Percentiles rank a stretch among this genome's conserved stretches.
These are phyloP conservation scores for Coniochaeta sp. DNA, from an alignment of 2,329 filamentous ascomycete genomes.

Conservation along the genomic window DNA sequence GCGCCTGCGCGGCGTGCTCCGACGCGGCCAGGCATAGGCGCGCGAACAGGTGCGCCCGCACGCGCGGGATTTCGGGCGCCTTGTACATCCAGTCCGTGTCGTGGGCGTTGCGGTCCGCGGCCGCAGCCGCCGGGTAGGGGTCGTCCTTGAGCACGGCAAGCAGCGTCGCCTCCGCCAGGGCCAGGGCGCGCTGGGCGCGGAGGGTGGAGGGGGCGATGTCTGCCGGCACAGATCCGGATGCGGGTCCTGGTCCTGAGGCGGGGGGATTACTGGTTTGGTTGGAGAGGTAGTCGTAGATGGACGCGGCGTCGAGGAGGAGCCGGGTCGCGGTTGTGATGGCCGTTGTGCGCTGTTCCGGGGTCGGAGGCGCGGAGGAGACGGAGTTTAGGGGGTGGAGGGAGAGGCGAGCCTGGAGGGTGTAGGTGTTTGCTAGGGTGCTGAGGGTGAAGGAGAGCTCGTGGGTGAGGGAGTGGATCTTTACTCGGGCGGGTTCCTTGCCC, in stretches of 20 bases:
- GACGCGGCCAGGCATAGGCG: constrained; percentile 80
- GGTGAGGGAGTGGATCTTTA: constrained; percentile 66
- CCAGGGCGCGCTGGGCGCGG: constrained; percentile 55
- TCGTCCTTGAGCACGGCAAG: constrained; percentile 91
- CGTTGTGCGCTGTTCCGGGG: constrained; percentile 57
- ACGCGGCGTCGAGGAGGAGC: constrained; percentile 68
- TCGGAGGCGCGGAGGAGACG: constrained; percentile 52
- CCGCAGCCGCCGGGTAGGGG: constrained; percentile 76
- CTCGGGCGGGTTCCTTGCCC: constrained; percentile 48
- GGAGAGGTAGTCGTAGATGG: constrained; percentile 67
- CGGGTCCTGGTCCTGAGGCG: constrained; percentile 32
- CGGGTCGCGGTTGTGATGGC: constrained; percentile 70
- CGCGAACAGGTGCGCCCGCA: constrained; percentile 81
- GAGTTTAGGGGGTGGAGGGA: constrained; percentile 68
- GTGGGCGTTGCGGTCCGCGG: constrained; percentile 72
- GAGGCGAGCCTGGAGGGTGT: constrained; percentile 65
- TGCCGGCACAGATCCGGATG: constrained; percentile 26
- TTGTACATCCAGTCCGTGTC: constrained; percentile 97
- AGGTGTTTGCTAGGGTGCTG: constrained; percentile 66
- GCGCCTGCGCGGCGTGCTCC: constrained; percentile 75
- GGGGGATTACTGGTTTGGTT: constrained; percentile 41
- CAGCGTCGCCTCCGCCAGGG: constrained; percentile 81
- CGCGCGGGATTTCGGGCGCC: constrained; percentile 78
- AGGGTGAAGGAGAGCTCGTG: constrained; percentile 78
- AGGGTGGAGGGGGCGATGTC: constrained; percentile 47